Base-by-base conservation (phyloP, 495 filamentous ascomycete genomes). In the Penicillium canescens region DNA sequence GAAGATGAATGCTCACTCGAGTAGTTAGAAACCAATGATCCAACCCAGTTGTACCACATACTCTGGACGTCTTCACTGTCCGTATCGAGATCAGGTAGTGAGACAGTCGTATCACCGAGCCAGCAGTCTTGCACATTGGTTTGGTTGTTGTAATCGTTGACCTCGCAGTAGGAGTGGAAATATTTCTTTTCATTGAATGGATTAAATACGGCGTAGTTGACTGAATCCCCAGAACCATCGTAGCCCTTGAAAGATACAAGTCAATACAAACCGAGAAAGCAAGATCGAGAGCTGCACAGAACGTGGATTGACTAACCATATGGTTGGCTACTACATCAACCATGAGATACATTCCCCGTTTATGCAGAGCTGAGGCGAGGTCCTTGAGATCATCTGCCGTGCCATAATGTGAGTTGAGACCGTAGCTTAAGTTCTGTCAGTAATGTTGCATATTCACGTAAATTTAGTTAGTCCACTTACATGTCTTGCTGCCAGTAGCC, bases 281-380 rank as follows among this genome's bases (percentile, higher is more conserved):
- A 31, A 31, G 28, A 31, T 9, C 18, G 18, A 31, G 6, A 31
- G 28, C 23, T 24, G 33, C 7, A 13, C 5, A 23, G 4, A 1
- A 21, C 16, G 16, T 24, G 13, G 31, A 1, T 46, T 20, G 14
- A 56, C 68, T 54, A 46, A 82, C 79, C 78, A 91, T 83, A 60
- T 94, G 87, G 63, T 94, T 94, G 14, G 86, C 81, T 9, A 91
- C 88, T 0, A 91, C 77, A 56, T 92, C 89, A 21, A 90, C 82
- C 89, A 92, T 92, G 26, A 91, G 72, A 63, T 83, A 76, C 83
- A 90, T 89, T 18, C 78, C 81, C 20, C 83, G 79, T 6, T 77
- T 67, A 54, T 91, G 87, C 37, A 83, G 69, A 5, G 82, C 83
- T 23, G 62, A 70, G 42, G 80, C 79, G 10, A 91, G 73, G 6